Conservation (phyloP, 805 yeast genomes). For the Kazachstania viticola region DNA sequence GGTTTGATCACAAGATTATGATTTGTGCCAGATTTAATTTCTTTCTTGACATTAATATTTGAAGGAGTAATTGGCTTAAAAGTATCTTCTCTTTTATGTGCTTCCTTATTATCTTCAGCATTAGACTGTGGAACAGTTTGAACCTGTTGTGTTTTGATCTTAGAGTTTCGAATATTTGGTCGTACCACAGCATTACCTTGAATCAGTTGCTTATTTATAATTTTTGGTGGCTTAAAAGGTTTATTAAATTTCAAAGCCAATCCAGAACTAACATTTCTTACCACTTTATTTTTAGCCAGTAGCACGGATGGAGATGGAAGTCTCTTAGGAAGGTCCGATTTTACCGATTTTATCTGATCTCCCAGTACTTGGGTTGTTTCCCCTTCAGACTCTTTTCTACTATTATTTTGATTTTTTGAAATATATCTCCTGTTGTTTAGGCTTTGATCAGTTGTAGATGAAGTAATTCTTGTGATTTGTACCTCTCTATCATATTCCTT, state of each 20-base stretch:
- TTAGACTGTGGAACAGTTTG: too few species aligned
- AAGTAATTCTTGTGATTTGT: slow-evolving; percentile 1
- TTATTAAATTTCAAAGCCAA: slow-evolving; percentile 19
- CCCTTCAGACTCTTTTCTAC: background rate
- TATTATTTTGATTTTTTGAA: background rate
- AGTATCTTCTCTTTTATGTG: too few species aligned
- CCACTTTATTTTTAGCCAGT: background rate
- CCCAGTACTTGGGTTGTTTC: background rate
- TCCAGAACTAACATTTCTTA: too few species aligned
- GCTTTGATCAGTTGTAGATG: background rate
- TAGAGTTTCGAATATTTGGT: too few species aligned
- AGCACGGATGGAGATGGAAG: background rate
- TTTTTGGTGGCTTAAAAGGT: slow-evolving; percentile 23
- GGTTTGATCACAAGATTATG: too few species aligned
- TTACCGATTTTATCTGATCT: background rate
- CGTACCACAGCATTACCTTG: too few species aligned
- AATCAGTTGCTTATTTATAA: too few species aligned
- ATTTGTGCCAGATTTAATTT: background rate
- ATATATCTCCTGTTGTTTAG: background rate
- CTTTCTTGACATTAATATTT: background rate
- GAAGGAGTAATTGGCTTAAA: too few species aligned
- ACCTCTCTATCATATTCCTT: slow-evolving; percentile 13
- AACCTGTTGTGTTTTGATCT: too few species aligned
- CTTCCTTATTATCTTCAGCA: too few species aligned
- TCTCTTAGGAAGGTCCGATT: background rate